Base-by-base conservation (phyloP, 768 basidiomycete genomes). In the Rubroboletus satanas region DNA sequence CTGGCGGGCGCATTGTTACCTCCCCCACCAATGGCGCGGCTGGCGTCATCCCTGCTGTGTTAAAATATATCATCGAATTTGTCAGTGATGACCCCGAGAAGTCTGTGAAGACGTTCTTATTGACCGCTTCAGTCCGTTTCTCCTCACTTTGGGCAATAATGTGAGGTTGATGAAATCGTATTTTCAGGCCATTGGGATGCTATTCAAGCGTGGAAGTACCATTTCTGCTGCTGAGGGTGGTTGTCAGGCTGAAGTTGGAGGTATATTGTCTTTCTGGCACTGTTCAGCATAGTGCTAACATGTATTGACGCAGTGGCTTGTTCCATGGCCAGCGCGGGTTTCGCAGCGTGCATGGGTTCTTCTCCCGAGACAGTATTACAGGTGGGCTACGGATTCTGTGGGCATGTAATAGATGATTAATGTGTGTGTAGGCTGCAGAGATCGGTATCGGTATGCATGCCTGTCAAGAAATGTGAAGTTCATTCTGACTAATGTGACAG, bases 131-230 rank as follows among this genome's bases (percentile, higher is more conserved):
- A 50, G 92, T 91, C 65, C 60, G 83, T 76, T 52, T 39, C 10
- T 21, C 10, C 33, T 33, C 23, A 5, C 8, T 43, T 49, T 42
- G 23, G 23, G 17, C 17, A n/a, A 45, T 29, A 9, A 28, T 36
- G 18, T 45, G 38, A 11, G 23, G 50, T 47, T 63, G 23, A 58
- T 50, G 55, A 58, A 41, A 49, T 45, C 17, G 26, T 38, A 48
- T 59, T 21, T 21, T 46, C 51, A 90, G 88, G 88, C 94, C 9
- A 74, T 96, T 50, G 93, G 95, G 15, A 97, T 97, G 94, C 75
- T 97, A 32, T 96, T 93, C 77, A 98, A 98, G 69, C 83, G 95
- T 55, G 93, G 94, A n/a, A 93, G 92, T 58, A 96, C 95, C 2
- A 97, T 98, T 48, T 91, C 89, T 45, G 95, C 95, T 14, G 94